Evolutionary conservation across 371 early-diverging fungal species (phyloP).

Genomic region (Nematocida sp.): DNA sequence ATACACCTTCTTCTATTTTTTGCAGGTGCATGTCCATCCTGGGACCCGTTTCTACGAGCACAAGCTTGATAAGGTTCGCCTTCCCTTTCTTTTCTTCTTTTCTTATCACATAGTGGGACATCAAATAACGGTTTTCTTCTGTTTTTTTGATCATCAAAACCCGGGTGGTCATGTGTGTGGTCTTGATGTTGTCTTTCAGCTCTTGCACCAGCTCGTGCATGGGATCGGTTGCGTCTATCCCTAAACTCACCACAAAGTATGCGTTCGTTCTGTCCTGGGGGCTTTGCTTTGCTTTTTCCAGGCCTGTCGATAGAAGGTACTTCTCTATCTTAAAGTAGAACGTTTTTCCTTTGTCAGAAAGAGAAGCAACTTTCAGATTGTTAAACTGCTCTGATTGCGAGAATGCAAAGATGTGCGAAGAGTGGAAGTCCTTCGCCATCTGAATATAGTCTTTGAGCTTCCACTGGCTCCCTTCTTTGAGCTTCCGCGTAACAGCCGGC

Average conservation of each 20-base stretch:
- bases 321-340: slow-evolving; percentile 47
- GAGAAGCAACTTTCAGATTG: slow-evolving; percentile 33
- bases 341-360: slow-evolving; percentile 15
- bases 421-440: slow-evolving; percentile 36
- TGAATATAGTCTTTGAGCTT: slow-evolving; percentile 43
- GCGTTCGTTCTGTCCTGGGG: slow-evolving; percentile 23
- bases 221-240: slow-evolving; percentile 40
- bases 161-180: slow-evolving; percentile 18
- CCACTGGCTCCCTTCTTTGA: slow-evolving; percentile 40
- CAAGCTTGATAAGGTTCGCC: slow-evolving; percentile 35
- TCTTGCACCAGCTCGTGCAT: slow-evolving; percentile 27
- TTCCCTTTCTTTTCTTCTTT: slow-evolving; percentile 45
- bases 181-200: slow-evolving; percentile 7
- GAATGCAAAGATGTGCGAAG: slow-evolving; percentile 46
- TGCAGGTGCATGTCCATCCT: slow-evolving; percentile 74
- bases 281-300: neutral
- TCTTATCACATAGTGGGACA: slow-evolving; percentile 37
- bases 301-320: neutral
- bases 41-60: slow-evolving; percentile 78
- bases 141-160: slow-evolving; percentile 28
- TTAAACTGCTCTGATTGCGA: slow-evolving; percentile 47
- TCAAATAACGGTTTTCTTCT: slow-evolving; percentile 19
- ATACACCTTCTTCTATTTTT: slow-evolving; percentile 81
- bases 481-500: slow-evolving; percentile 35
- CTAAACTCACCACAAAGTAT: slow-evolving; percentile 38